Base-by-base conservation (phyloP, 2,329 filamentous ascomycete genomes). In the Aspergillus quadricinctus region DNA sequence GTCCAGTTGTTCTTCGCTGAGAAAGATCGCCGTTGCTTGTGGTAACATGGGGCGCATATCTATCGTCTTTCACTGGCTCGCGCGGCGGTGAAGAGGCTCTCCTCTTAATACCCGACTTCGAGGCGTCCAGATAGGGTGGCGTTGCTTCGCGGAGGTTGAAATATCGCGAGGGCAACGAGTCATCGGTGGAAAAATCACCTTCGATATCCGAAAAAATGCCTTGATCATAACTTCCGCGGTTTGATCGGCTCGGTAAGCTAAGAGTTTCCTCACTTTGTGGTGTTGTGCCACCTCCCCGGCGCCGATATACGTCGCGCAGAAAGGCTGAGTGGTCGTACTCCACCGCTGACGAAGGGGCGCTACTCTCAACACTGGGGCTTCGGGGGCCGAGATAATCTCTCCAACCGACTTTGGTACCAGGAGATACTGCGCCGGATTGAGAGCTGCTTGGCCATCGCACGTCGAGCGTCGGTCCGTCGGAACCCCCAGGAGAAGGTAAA, bases 141-240 rank as follows among this genome's bases (percentile, higher is more conserved):
- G 72, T 72, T 17, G 72, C 70, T 54, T 76, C 74, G n/a, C 71
- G 68, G 49, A 77, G 61, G 54, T 71, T 68, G 37, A 75, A 66
- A 41, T 75, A 70, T 49, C 71, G 68, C 31, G 71, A 62, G 3
- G 67, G 69, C 41, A 67, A 58, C 28, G 67, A 63, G 29, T 78
- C 75, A 35, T 77, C 75, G 10, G 70, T 69, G 10, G 69, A 62
- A 45, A 74, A 70, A 25, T 78, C 76, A 5, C 69, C 69, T 59
- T 78, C 77, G n/a, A 73, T 68, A 56, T 78, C 80, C 3, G 78
- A 75, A 63, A 84, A 83, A 52, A 81, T 75, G 59, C 79, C 78
- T 51, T 83, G 82, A 61, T 88, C 85, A 72, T 86, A 86, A 67
- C 83, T 86, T 49, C 84, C 82, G 55, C 83, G 78, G 57, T 84